Evolutionary conservation across 129 eudicot genomes (phyloP).

Genomic region (Logfia minima): DNA sequence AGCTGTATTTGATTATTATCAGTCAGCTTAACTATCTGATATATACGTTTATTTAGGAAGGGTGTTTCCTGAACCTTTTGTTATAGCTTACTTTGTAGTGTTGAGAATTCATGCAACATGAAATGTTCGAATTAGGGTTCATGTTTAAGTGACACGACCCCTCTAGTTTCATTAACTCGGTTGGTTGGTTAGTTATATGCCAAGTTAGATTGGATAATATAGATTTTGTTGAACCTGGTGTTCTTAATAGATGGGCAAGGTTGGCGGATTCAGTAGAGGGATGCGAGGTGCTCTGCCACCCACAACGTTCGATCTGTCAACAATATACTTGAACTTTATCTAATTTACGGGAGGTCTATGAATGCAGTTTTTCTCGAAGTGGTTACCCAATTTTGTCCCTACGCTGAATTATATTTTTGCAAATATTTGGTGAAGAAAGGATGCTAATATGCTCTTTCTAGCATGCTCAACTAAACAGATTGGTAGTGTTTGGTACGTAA

Average conservation of each 20-base stretch:
- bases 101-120: neutral
- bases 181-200: neutral
- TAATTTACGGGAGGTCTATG: neutral
- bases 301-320: neutral
- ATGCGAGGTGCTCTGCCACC: neutral
- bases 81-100: neutral
- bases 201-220: neutral
- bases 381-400: no score
- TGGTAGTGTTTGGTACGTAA: neutral
- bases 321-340: neutral
- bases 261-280: no score
- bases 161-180: neutral
- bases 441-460: neutral
- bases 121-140: neutral
- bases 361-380: neutral
- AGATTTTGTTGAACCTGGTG: neutral
- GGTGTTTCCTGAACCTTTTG: neutral
- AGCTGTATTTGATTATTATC: neutral
- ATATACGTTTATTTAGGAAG: neutral
- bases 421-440: no score
- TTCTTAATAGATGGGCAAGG: neutral
- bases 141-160: neutral
- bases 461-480: neutral
- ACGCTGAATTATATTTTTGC: neutral
- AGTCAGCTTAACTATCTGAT: neutral